A percentile compares a stretch with the other conserved stretches of the same genome.
Conservation (phyloP, 805 yeast genomes). For the Saturnispora diversa region DNA sequence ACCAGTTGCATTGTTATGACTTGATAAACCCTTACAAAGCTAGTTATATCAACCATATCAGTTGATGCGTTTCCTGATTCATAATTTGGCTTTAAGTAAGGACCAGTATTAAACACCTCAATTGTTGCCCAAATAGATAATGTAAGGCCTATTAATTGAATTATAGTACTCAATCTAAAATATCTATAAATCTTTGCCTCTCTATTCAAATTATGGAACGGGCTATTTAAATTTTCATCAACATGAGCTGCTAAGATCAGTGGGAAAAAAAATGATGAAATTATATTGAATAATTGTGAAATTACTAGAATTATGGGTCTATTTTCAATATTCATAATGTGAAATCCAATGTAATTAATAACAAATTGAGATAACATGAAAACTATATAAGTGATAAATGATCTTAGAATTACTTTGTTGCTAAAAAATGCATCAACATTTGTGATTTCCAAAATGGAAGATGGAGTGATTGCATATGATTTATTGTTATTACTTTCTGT, state of each 20-base stretch:
- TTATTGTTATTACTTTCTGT: not conserved
- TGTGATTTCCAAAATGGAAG: slow-evolving; percentile 12
- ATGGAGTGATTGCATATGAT: slow-evolving; percentile 2
- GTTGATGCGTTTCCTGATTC: too few relatives aligned
- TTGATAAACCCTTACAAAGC: slow-evolving; percentile 17
- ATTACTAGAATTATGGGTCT: slow-evolving; percentile 20
- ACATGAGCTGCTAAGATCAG: slow-evolving; percentile 17
- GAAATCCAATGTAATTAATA: slow-evolving; percentile 24
- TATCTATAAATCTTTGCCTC: slow-evolving; percentile 21
- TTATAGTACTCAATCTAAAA: slow-evolving; percentile 16
- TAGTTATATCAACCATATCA: slow-evolving; percentile 9
- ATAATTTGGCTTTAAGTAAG: slow-evolving; percentile 2
- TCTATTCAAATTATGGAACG: slow-evolving; percentile 20
- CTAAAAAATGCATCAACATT: slow-evolving; percentile 26
- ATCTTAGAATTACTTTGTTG: slow-evolving; percentile 16
- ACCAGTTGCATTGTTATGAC: slow-evolving; percentile 20
- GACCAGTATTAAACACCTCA: slow-evolving; percentile 14
- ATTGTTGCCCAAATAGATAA: slow-evolving; percentile 22
- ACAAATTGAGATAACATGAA: slow-evolving; percentile 24
- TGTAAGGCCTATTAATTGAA: slow-evolving; percentile 17
- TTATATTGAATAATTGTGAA: slow-evolving; percentile 21
- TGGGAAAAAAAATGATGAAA: slow-evolving; percentile 25
- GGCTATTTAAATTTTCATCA: slow-evolving; percentile 21
- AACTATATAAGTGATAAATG: slow-evolving; percentile 18
- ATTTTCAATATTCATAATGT: slow-evolving; percentile 23